A percentile compares a stretch with the other conserved stretches of the same genome.
phyloP scores from a whole-genome alignment of 352 stramenopile genomes.

The Globisporangium paddicum region DNA sequence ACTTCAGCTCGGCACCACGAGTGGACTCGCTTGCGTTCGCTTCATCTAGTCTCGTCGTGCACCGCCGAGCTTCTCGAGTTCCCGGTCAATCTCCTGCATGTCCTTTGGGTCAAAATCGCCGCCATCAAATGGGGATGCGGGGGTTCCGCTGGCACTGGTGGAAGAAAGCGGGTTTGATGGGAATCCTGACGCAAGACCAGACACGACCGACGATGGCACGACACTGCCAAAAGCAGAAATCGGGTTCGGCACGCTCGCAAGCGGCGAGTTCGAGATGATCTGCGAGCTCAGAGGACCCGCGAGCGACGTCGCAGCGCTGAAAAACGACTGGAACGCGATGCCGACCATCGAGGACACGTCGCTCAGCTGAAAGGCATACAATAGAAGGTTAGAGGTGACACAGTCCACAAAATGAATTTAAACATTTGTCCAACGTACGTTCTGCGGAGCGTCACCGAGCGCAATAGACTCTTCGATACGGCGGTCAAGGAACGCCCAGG shows the following conservation, averaged over 20 bases:
- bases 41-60: conserved; percentile 19
- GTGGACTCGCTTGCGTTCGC: conserved; percentile 4
- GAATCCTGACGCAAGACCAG: conserved; percentile 37
- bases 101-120: conserved; percentile 53
- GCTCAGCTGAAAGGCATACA: conserved; percentile 29
- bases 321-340: conserved; percentile 72
- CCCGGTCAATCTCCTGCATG: conserved; percentile 56
- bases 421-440: conserved; percentile 35
- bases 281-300: conserved; percentile 63
- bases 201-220: conserved; percentile 41
- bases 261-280: conserved; percentile 62
- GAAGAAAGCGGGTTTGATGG: conserved; percentile 30
- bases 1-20: neutral
- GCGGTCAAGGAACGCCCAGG: conserved; percentile 80
- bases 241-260: conserved; percentile 70
- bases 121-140: conserved; percentile 15
- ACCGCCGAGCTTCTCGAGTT: conserved; percentile 69
- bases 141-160: neutral
- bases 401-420: neutral
- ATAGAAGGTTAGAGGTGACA: neutral
- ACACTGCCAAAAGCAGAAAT: conserved; percentile 57
- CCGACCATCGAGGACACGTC: conserved; percentile 76
- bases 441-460: conserved; percentile 74
- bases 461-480: conserved; percentile 78
- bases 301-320: conserved; percentile 73